Percentiles rank a stretch among this genome's conserved stretches.
Conservation (phyloP, 176 grass and related monocot genomes). For the Triticum urartu region DNA sequence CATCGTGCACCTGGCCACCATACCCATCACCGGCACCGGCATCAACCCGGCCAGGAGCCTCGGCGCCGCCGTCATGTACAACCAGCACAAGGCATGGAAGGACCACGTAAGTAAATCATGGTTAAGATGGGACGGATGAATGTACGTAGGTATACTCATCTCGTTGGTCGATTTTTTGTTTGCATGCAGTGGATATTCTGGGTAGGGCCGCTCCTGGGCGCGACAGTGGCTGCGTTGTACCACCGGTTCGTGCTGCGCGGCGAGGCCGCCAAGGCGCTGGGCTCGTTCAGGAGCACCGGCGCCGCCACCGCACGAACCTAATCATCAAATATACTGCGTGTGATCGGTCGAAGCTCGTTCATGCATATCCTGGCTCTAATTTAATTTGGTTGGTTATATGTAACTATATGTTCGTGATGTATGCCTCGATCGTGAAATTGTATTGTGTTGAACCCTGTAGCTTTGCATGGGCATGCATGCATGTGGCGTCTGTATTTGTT, state of each 20-base stretch:
- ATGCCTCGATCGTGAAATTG: background rate
- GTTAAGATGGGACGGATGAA: background rate
- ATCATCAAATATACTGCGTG: background rate
- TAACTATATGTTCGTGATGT: background rate
- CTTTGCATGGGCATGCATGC: too few species aligned
- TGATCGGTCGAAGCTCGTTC: background rate
- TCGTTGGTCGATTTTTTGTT: background rate
- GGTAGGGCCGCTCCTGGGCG: slow-evolving; percentile 72
- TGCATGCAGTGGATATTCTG: slow-evolving; percentile 86
- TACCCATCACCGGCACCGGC: slow-evolving; percentile 85
- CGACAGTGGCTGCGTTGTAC: slow-evolving; percentile 61
- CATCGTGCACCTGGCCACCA: slow-evolving; percentile 82
- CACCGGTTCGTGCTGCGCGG: slow-evolving; percentile 64
- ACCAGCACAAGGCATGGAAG: slow-evolving; percentile 52
- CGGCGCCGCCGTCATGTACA: slow-evolving; percentile 71
- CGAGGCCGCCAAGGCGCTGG: slow-evolving; percentile 41
- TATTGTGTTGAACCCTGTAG: too few species aligned
- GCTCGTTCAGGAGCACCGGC: slow-evolving; percentile 60
- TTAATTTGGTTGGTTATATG: background rate
- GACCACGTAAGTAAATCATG: slow-evolving; percentile 42
- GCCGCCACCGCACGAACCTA: background rate
- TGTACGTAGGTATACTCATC: background rate
- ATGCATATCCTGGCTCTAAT: background rate
- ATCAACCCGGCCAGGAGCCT: slow-evolving; percentile 95
- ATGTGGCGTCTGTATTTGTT: too few species aligned